Percentiles rank a stretch among this genome's conserved stretches.
Conservation (phyloP, 2,329 filamentous ascomycete species). For the Aspergillus brasiliensis region DNA sequence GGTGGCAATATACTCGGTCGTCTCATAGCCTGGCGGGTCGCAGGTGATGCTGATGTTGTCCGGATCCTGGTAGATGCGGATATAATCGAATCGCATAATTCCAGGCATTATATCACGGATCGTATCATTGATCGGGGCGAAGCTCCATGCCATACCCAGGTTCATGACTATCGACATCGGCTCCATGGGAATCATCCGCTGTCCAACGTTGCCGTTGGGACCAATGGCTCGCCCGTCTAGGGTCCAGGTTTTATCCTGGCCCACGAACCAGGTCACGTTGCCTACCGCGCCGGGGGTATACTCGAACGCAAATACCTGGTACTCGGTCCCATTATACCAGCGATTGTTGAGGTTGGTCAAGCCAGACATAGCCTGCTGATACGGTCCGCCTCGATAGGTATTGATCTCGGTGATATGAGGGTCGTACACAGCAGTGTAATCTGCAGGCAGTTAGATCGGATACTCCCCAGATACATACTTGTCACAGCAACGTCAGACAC, state of each 20-base stretch:
- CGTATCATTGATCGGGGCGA: slow-evolving; percentile 62
- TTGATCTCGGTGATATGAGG: slow-evolving; percentile 59
- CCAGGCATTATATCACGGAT: slow-evolving; percentile 62
- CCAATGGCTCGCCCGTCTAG: slow-evolving; percentile 61
- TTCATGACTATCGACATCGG: slow-evolving; percentile 70
- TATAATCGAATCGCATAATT: slow-evolving; percentile 68
- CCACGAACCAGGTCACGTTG: slow-evolving; percentile 70
- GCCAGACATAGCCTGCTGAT: slow-evolving; percentile 65
- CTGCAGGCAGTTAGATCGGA: slow-evolving; percentile 23
- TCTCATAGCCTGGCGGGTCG: slow-evolving; percentile 67
- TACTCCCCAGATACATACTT: neutral
- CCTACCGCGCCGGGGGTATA: slow-evolving; percentile 63
- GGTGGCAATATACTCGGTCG: slow-evolving; percentile 65
- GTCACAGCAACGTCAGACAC: slow-evolving; percentile 6
- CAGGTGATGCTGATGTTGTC: slow-evolving; percentile 63
- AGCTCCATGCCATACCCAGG: slow-evolving; percentile 69
- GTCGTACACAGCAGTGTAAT: slow-evolving; percentile 68
- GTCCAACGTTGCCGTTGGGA: slow-evolving; percentile 70
- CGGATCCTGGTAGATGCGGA: slow-evolving; percentile 69
- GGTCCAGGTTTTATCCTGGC: slow-evolving; percentile 65
- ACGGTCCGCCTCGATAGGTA: slow-evolving; percentile 61
- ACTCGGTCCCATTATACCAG: slow-evolving; percentile 67
- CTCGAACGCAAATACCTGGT: slow-evolving; percentile 66
- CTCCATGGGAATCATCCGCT: slow-evolving; percentile 66
- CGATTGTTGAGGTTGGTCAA: slow-evolving; percentile 64